A percentile compares a stretch with the other conserved stretches of the same genome.
Conservation (phyloP, 768 basidiomycete genomes). For the Dioszegia aurantiaca region DNA sequence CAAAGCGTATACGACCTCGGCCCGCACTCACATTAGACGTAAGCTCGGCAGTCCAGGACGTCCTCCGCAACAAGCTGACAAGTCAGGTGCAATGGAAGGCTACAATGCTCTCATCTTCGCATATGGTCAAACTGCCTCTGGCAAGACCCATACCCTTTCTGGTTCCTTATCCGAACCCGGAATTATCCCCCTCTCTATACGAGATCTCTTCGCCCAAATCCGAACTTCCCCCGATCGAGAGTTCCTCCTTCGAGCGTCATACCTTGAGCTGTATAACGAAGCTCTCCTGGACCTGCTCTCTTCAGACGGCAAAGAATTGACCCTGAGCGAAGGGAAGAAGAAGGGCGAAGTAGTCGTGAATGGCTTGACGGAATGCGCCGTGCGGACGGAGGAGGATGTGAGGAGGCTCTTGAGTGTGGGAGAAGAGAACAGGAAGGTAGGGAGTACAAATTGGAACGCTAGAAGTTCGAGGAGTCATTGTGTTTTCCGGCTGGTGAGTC, state of each 20-base stretch:
- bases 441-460: conserved; percentile 98
- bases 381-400: conserved; percentile 83
- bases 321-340: conserved; percentile 56
- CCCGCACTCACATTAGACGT: conserved; percentile 44
- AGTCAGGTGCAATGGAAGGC: conserved; percentile 83
- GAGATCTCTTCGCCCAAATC: conserved; percentile 66
- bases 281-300: conserved; percentile 62
- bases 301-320: conserved; percentile 67
- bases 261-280: conserved; percentile 93
- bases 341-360: conserved; percentile 56
- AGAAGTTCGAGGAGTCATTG: conserved; percentile 90
- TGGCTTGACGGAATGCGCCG: conserved; percentile 84
- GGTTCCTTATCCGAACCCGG: conserved; percentile 71
- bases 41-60: conserved; percentile 6
- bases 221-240: conserved; percentile 67
- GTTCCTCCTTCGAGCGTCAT: conserved; percentile 91
- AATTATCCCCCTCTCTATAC: conserved; percentile 84
- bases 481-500: conserved; percentile 78
- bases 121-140: conserved; percentile 72
- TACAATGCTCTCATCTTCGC: conserved; percentile 96
- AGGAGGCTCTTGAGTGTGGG: conserved; percentile 79
- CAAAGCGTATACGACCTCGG: conserved; percentile 41
- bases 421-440: conserved; percentile 81
- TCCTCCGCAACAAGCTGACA: conserved; percentile 18
- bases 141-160: conserved; percentile 70